phyloP scores from a whole-genome alignment of 768 basidiomycete species.

The Gloeophyllum trabeum region DNA sequence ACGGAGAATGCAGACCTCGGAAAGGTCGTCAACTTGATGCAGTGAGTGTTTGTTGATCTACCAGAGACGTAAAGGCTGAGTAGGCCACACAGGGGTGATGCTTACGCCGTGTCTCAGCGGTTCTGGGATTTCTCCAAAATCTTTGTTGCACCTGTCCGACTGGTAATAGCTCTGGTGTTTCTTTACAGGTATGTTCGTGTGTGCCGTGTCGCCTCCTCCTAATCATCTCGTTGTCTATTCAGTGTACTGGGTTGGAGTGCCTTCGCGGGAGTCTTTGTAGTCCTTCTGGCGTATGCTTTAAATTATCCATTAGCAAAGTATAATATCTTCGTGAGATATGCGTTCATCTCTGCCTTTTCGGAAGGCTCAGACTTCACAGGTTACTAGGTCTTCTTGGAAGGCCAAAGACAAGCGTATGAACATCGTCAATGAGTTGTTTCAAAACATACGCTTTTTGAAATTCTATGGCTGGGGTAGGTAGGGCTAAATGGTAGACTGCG shows the following conservation, averaged over 20 bases:
- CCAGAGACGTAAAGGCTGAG: slow-evolving; percentile 4
- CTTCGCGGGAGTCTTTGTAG: slow-evolving; percentile 56
- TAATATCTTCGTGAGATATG: slow-evolving; percentile 41
- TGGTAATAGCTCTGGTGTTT: slow-evolving; percentile 58
- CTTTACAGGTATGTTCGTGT: slow-evolving; percentile 64
- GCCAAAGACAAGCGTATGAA: slow-evolving; percentile 62
- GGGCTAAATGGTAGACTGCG: not conserved
- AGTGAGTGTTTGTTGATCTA: slow-evolving; percentile 27
- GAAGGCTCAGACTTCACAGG: slow-evolving; percentile 19
- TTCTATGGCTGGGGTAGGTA: slow-evolving; percentile 65
- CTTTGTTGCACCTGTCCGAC: slow-evolving; percentile 49
- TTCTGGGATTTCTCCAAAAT: slow-evolving; percentile 66
- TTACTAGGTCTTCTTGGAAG: slow-evolving; percentile 46
- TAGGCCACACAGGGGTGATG: slow-evolving; percentile 49
- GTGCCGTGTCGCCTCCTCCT: too few species aligned
- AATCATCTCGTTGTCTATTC: too few species aligned
- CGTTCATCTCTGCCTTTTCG: not conserved
- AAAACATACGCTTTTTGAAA: slow-evolving; percentile 63
- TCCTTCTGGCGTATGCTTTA: slow-evolving; percentile 46
- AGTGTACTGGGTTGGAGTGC: slow-evolving; percentile 75
- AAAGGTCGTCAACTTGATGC: slow-evolving; percentile 67
- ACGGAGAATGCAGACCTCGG: slow-evolving; percentile 46
- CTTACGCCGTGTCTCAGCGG: slow-evolving; percentile 57
- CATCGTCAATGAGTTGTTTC: slow-evolving; percentile 65
- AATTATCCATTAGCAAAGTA: slow-evolving; percentile 63